Conservation (phyloP, 2,329 filamentous ascomycete genomes). For the Fusarium bactridioides region DNA sequence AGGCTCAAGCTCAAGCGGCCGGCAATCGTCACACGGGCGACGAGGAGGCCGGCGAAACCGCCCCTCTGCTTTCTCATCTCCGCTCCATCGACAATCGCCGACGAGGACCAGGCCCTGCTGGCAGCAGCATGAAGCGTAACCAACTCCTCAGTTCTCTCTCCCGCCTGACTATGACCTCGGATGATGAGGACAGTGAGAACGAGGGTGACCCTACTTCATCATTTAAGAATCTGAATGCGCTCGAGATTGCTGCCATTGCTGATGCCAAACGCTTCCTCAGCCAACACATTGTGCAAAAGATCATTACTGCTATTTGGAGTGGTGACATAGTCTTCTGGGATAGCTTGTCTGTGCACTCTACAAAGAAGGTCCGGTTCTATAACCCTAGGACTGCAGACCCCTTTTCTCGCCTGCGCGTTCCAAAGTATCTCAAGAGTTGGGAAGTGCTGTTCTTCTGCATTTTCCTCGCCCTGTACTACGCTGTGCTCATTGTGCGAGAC, state of each 20-base stretch:
- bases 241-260: slow-evolving; percentile 85
- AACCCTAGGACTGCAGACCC: slow-evolving; percentile 72
- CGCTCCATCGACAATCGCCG: slow-evolving; percentile 38
- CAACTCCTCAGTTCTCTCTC: slow-evolving; percentile 64
- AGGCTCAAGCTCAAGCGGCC: background rate
- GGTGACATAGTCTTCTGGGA: slow-evolving; percentile 91
- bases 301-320: slow-evolving; percentile 85
- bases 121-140: slow-evolving; percentile 55
- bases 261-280: slow-evolving; percentile 86
- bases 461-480: slow-evolving; percentile 83
- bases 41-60: slow-evolving; percentile 58
- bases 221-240: slow-evolving; percentile 82
- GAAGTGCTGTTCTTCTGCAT: slow-evolving; percentile 82
- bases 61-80: slow-evolving; percentile 54
- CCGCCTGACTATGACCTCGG: slow-evolving; percentile 55
- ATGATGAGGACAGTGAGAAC: slow-evolving; percentile 49
- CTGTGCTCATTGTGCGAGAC: slow-evolving; percentile 80
- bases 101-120: slow-evolving; percentile 40
- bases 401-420: slow-evolving; percentile 78
- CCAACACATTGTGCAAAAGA: slow-evolving; percentile 81
- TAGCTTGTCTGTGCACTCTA: slow-evolving; percentile 73
- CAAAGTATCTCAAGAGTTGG: slow-evolving; percentile 84
- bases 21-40: slow-evolving; percentile 33
- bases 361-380: slow-evolving; percentile 80
- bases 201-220: slow-evolving; percentile 71